phyloP scores from a whole-genome alignment of 1,284 basidiomycete genomes.

The Apiotrichum sp. region DNA sequence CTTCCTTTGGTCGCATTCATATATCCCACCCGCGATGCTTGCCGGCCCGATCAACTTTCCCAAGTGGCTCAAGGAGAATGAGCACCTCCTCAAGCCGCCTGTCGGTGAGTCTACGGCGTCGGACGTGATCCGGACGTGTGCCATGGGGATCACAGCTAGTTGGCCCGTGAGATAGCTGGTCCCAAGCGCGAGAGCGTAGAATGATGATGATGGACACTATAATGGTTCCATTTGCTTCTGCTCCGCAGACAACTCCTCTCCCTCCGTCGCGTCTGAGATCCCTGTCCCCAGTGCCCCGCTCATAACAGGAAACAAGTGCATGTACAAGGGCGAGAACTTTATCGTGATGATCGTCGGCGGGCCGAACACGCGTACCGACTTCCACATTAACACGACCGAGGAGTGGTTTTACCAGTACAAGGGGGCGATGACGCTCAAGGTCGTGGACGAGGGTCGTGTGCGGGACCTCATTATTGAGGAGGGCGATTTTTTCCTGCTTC shows the following conservation, averaged over 20 bases:
- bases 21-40: constrained; percentile 20
- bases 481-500: constrained; percentile 93
- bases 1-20: neutral
- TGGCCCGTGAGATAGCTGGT: too few species aligned
- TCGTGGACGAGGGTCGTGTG: constrained; percentile 81
- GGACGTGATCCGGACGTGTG: too few species aligned
- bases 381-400: constrained; percentile 90
- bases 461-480: constrained; percentile 83
- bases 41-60: constrained; percentile 68
- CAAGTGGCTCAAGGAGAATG: constrained; percentile 75
- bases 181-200: too few species aligned
- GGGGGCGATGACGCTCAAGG: constrained; percentile 79
- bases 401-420: constrained; percentile 97
- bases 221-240: too few species aligned
- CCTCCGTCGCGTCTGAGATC: too few species aligned
- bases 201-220: too few species aligned
- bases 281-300: too few species aligned
- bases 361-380: constrained; percentile 85
- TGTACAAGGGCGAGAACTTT: constrained; percentile 78
- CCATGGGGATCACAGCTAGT: too few species aligned
- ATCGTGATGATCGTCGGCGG: constrained; percentile 89
- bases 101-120: constrained; percentile 51
- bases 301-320: constrained; percentile 64
- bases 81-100: constrained; percentile 71
- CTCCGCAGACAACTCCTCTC: too few species aligned